Evolutionary conservation across 2,329 filamentous ascomycete genomes (phyloP).

Genomic region (Pseudovirgaria hyperparasitica): DNA sequence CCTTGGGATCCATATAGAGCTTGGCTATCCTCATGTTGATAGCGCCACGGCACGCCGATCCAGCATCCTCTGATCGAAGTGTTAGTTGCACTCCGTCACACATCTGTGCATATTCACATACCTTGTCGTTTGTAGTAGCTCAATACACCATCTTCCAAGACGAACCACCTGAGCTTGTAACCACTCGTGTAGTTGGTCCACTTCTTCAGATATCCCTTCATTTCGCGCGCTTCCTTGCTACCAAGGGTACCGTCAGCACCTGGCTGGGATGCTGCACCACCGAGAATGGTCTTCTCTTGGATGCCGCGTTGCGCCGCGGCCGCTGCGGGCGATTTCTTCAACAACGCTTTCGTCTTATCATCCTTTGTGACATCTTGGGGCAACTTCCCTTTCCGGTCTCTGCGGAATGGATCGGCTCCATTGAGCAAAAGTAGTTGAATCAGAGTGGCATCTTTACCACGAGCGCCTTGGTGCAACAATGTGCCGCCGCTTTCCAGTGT

Average conservation of each 20-base stretch:
- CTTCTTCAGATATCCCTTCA: constrained; percentile 98
- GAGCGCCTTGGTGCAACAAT: constrained; percentile 82
- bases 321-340: constrained; percentile 90
- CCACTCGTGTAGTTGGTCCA: constrained; percentile 99
- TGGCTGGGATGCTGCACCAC: constrained; percentile 48
- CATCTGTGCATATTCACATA: constrained; percentile 13
- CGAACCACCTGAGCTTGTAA: constrained; percentile 95
- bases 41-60: constrained; percentile 87
- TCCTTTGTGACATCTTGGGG: constrained; percentile 96
- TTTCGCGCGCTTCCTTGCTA: constrained; percentile 81
- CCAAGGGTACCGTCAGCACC: constrained; percentile 47
- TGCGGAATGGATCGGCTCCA: constrained; percentile 87
- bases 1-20: constrained; percentile 89
- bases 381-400: constrained; percentile 88
- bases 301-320: constrained; percentile 90
- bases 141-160: constrained; percentile 89
- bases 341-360: constrained; percentile 71
- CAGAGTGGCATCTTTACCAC: constrained; percentile 72
- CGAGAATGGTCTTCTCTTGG: constrained; percentile 92
- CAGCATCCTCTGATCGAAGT: constrained; percentile 59
- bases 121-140: constrained; percentile 98
- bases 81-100: constrained; percentile 5
- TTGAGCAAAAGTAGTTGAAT: constrained; percentile 87
- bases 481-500: constrained; percentile 81
- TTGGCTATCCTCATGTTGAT: constrained; percentile 98